Evolutionary conservation across 2,329 filamentous ascomycete species (phyloP), one percentile per base, ranked within the genome.

Genomic region (Stachybotrys chlorohalonatus): DNA sequence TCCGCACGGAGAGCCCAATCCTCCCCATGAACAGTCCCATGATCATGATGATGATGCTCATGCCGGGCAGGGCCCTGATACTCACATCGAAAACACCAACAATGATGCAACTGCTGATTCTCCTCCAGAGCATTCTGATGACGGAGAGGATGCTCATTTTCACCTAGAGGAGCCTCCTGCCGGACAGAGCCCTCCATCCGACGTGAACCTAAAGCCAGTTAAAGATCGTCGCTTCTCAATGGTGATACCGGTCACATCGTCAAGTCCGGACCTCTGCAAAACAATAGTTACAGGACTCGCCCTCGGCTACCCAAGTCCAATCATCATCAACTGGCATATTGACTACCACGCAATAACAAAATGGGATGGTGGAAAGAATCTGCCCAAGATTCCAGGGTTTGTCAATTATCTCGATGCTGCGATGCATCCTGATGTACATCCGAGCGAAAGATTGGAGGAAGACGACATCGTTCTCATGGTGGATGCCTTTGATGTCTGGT

Each of bases 401-500:
- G 52, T 64, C 32, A 55, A 58, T 11, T 63, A 60, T 47, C 58
- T 64, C 8, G 58, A 63, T 31, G 53, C 49, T 15, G 55, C 51
- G 7, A 53, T 54, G 47, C 53, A 54, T 17, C 50, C 47, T 3
- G 46, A 58, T 31, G 54, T 54, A 4, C 52, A 56, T 48, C 46
- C 49, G 5, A 52, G 32, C 15, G 58, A 59, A 16, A 55, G 48
- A 47, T 31, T 59, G 24, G 30, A 53, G 4, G 60, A 63, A 1
- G 54, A 64, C 8, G 61, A 64, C 39, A 32, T 66, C n/a, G 55
- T 64, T 1, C 56, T 64, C 9, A 61, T 66, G 16, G 59, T 63
- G 1, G 64, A 66, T 36, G 62, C 60, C 15, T 62, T 62, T 53
- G 64, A 66, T 42, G 51, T 64, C 13, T 65, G 64, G 64, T 66